Conservation (phyloP, 2,329 filamentous ascomycete species). For the Sporothrix humicola region DNA sequence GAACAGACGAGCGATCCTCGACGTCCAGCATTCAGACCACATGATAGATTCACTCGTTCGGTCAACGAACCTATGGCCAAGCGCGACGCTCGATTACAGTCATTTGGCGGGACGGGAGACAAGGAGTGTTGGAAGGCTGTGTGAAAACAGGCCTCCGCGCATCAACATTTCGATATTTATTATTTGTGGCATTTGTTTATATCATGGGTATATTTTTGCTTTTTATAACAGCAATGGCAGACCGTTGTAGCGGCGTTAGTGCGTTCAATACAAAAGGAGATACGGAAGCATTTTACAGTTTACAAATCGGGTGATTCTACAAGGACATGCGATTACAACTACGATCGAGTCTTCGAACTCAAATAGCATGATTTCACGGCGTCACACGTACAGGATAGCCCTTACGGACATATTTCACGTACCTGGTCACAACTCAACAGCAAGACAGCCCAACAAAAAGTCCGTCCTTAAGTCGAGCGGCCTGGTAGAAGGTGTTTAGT, state of each 20-base stretch:
- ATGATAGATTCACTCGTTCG: too few species aligned
- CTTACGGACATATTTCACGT: background rate
- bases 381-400: background rate
- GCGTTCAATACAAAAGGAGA: conserved; percentile 23
- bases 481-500: conserved; percentile 18
- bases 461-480: conserved; percentile 10
- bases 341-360: background rate
- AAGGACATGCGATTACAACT: background rate
- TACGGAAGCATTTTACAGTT: too few species aligned
- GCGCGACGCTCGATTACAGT: too few species aligned
- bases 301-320: background rate
- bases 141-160: background rate
- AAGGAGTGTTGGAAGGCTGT: background rate
- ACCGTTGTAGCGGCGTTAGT: conserved; percentile 25
- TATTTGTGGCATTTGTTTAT: conserved; percentile 12
- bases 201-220: conserved; percentile 14
- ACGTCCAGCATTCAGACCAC: background rate
- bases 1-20: background rate
- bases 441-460: background rate
- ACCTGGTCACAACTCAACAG: conserved; percentile 10
- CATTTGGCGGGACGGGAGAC: background rate
- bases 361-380: background rate
- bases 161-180: background rate
- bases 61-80: too few species aligned
- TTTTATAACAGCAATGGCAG: conserved; percentile 11